Evolutionary conservation across 2,329 filamentous ascomycete genomes (phyloP), one percentile per base, ranked within the genome.

Genomic region (Phyllosticta citriasiana): DNA sequence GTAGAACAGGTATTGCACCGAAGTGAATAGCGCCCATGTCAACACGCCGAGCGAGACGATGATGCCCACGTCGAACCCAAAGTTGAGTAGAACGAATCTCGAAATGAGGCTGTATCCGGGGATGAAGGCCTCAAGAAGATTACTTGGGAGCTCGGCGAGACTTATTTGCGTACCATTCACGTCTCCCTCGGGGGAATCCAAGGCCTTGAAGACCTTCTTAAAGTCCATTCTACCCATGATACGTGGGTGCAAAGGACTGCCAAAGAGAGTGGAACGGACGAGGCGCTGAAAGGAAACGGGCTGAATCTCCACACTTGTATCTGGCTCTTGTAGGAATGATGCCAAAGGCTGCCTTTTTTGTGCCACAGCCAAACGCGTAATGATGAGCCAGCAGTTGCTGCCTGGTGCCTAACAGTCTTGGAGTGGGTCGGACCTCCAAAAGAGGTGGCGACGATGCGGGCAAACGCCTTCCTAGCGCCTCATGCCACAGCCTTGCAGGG

Each of bases 71-170:
- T 82, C 79, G 58, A 82, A 72, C 7, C 78, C 77, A 25, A 79
- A 70, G 2, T 71, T 63, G 3, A 75, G 70, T 7, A 72, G 68
- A 26, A 78, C 68, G 61, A 77, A 74, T 30, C 74, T 72, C 1
- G 77, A 79, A 35, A 80, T 72, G 52, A 79, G 64, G 50, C 77
- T 73, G 67, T 81, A 81, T 16, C 79, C 79, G 8, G 79, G 79
- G 40, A 81, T 73, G n/a, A 81, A 67, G 1, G 77, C 70, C 55
- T 81, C 79, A n/a, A 82, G 71, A 19, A 81, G 70, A 16, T 74
- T 77, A 22, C 74, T 73, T 0, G 78, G 76, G 9, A 81, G 69
- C 53, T 76, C 73, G 8, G 64, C 66, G 8, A 69, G 59, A 22
- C 58, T 62, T 25, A n/a, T 64, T 65, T 14, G 54, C 22, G 62